Conservation (phyloP, 768 basidiomycete species). For the Pisolithus microcarpus region DNA sequence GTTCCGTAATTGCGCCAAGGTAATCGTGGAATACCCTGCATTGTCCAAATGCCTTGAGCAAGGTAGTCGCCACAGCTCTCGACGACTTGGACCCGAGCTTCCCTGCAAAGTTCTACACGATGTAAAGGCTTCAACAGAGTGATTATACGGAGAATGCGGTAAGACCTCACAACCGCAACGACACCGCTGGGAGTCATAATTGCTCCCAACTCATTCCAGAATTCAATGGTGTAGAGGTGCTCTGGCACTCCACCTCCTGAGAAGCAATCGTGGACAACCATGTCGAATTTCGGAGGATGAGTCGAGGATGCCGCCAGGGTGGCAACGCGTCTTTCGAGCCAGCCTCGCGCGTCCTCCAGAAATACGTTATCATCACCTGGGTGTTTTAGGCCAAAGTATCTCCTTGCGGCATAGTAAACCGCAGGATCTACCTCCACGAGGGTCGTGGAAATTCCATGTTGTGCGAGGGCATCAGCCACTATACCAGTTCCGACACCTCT, state of each 20-base stretch:
- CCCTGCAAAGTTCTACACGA: conserved; percentile 77
- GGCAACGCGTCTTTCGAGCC: conserved; percentile 41
- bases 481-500: conserved; percentile 89
- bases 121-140: conserved; percentile 1
- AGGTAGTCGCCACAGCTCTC: conserved; percentile 59
- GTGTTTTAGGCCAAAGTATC: conserved; percentile 72
- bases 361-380: conserved; percentile 55
- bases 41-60: conserved; percentile 61
- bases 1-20: conserved; percentile 36
- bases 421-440: conserved; percentile 92
- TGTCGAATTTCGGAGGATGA: conserved; percentile 41
- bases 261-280: conserved; percentile 88
- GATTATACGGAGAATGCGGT: background rate
- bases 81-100: conserved; percentile 52
- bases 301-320: conserved; percentile 17
- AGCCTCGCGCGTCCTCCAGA: conserved; percentile 69
- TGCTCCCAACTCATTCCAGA: conserved; percentile 66
- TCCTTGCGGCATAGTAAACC: conserved; percentile 76
- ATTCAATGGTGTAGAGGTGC: conserved; percentile 77
- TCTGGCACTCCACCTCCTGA: conserved; percentile 89
- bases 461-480: conserved; percentile 65
- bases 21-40: conserved; percentile 84
- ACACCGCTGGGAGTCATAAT: conserved; percentile 66
- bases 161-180: conserved; percentile 64
- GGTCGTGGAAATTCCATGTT: conserved; percentile 64